Evolutionary conservation across 2,329 filamentous ascomycete species (phyloP).

Genomic region (Diaporthe aspalathi): DNA sequence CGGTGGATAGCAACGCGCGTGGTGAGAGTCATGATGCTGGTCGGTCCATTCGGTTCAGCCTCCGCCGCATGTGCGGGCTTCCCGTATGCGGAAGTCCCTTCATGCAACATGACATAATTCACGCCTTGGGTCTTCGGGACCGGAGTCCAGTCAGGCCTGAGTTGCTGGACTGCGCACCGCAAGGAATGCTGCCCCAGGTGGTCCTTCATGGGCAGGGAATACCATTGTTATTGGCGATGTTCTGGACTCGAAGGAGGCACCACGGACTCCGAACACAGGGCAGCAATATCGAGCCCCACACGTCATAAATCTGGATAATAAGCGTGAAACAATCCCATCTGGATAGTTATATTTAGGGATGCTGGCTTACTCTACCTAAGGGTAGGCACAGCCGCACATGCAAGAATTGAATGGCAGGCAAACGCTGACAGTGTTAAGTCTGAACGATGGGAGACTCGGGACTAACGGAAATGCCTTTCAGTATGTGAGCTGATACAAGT

Average conservation of each 20-base stretch:
- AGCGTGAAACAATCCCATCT: background rate
- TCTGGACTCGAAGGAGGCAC: background rate
- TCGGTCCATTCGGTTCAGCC: slow-evolving; percentile 1
- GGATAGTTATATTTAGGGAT: background rate
- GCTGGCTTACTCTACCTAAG: too few species aligned
- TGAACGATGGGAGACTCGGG: background rate
- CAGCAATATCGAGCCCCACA: background rate
- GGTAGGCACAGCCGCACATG: background rate
- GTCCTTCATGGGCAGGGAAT: background rate
- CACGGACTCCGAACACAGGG: background rate
- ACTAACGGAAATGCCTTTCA: too few species aligned
- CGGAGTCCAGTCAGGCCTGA: background rate
- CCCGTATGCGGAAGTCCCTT: slow-evolving; percentile 12
- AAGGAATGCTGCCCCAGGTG: background rate
- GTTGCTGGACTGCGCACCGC: background rate
- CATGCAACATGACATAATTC: slow-evolving; percentile 16
- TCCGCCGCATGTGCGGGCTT: background rate
- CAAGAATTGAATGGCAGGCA: background rate
- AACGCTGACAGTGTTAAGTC: too few species aligned
- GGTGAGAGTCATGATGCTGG: slow-evolving; percentile 19
- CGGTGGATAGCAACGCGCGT: background rate
- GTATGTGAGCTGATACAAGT: too few species aligned
- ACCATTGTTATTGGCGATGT: background rate
- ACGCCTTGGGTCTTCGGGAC: background rate
- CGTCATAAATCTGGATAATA: background rate